Evolutionary conservation across 805 yeast genomes (phyloP).

Genomic region (Ogataea methanolica): DNA sequence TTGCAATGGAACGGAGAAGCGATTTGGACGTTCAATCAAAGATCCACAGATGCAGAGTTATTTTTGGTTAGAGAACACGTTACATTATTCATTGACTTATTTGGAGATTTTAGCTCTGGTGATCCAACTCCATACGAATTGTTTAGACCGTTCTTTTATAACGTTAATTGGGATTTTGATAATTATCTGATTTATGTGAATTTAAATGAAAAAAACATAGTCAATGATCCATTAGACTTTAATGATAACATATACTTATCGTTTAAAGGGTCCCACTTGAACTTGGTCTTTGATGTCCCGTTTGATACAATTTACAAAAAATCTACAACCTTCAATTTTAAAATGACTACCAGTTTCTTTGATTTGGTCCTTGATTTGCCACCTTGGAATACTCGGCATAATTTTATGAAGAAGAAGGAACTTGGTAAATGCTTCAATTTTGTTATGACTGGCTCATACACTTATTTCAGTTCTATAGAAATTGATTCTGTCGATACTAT

Average conservation of each 20-base stretch:
- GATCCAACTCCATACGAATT: conserved; percentile 66
- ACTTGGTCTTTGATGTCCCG: conserved; percentile 52
- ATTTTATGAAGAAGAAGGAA: conserved; percentile 57
- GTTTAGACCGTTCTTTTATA: conserved; percentile 68
- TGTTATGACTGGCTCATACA: conserved; percentile 58
- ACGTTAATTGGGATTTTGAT: conserved; percentile 52
- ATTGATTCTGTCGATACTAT: conserved; percentile 67
- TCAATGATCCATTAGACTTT: conserved; percentile 83
- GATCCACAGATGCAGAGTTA: conserved; percentile 47
- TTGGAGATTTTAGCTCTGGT: conserved; percentile 74
- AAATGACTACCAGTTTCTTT: conserved; percentile 51
- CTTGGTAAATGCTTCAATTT: conserved; percentile 69
- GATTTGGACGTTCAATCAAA: conserved; percentile 57
- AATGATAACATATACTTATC: conserved; percentile 75
- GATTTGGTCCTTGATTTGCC: conserved; percentile 71
- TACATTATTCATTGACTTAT: conserved; percentile 63
- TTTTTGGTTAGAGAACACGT: conserved; percentile 82
- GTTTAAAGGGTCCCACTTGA: conserved; percentile 58
- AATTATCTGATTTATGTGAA: conserved; percentile 64
- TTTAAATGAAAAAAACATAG: conserved; percentile 82
- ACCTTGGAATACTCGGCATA: conserved; percentile 83
- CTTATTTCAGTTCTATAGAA: conserved; percentile 53
- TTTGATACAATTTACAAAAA: conserved; percentile 47
- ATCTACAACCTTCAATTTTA: conserved; percentile 47
- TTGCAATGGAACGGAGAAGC: conserved; percentile 78